phyloP scores from a whole-genome alignment of 2,329 filamentous ascomycete genomes.

The Phaeophleospora eucalypticola region DNA sequence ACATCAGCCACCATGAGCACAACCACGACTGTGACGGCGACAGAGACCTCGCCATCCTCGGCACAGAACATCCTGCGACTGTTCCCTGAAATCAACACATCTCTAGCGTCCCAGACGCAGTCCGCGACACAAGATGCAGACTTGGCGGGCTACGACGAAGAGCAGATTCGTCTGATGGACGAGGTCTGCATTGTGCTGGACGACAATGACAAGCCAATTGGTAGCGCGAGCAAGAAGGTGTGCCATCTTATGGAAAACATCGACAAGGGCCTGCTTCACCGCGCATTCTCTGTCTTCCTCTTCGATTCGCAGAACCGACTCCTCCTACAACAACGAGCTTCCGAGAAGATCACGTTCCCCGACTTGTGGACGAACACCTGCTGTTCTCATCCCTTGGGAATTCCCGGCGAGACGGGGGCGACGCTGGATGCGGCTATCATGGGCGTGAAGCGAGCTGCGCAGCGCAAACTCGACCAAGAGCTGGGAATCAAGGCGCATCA shows the following conservation, averaged over 20 bases:
- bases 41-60: conserved; percentile 50
- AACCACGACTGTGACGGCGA: conserved; percentile 29
- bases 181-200: conserved; percentile 97
- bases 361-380: conserved; percentile 99
- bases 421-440: conserved; percentile 73
- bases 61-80: conserved; percentile 81
- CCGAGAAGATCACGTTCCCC: conserved; percentile 99
- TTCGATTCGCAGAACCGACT: conserved; percentile 92
- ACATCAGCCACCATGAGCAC: conserved; percentile 26
- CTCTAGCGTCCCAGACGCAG: conserved; percentile 51
- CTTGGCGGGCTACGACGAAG: conserved; percentile 87
- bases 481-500: conserved; percentile 85
- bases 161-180: conserved; percentile 97
- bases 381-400: conserved; percentile 92
- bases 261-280: conserved; percentile 88
- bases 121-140: conserved; percentile 57
- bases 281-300: conserved; percentile 95
- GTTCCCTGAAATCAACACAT: conserved; percentile 75
- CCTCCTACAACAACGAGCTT: conserved; percentile 88
- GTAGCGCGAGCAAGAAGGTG: conserved; percentile 95
- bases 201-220: conserved; percentile 86
- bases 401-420: conserved; percentile 84
- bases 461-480: conserved; percentile 91
- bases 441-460: conserved; percentile 86
- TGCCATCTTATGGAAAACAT: conserved; percentile 99